Evolutionary conservation across 768 basidiomycete genomes (phyloP).

Genomic region (Cystobasidium onofrii): DNA sequence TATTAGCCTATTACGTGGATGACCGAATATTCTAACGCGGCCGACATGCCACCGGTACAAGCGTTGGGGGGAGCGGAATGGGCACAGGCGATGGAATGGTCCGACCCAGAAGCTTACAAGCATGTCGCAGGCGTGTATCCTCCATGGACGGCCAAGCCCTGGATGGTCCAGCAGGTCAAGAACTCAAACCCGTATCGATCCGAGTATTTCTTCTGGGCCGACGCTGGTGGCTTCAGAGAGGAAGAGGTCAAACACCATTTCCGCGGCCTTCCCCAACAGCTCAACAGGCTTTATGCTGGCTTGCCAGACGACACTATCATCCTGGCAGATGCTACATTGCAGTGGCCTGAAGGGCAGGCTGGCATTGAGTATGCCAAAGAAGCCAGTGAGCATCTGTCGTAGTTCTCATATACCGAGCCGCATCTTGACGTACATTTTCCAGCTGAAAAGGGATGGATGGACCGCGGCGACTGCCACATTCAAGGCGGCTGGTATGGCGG

Average conservation of each 20-base stretch:
- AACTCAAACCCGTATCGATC: slow-evolving; percentile 34
- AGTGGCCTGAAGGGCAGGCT: slow-evolving; percentile 24
- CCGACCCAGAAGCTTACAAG: slow-evolving; percentile 36
- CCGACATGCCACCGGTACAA: slow-evolving; percentile 38
- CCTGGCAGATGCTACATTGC: slow-evolving; percentile 32
- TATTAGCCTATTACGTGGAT: slow-evolving; percentile 35
- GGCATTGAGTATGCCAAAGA: slow-evolving; percentile 29
- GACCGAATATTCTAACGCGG: slow-evolving; percentile 32
- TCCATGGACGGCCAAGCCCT: slow-evolving; percentile 41
- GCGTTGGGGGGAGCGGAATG: slow-evolving; percentile 35
- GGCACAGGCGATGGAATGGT: slow-evolving; percentile 34
- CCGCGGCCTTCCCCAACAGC: slow-evolving; percentile 18
- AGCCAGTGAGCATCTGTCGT: slow-evolving; percentile 16
- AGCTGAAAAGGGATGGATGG: slow-evolving; percentile 24
- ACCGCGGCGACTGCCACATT: slow-evolving; percentile 34
- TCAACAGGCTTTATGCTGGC: slow-evolving; percentile 27
- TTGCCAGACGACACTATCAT: slow-evolving; percentile 38
- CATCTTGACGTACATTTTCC: neutral
- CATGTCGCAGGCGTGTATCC: slow-evolving; percentile 40
- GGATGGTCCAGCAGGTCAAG: slow-evolving; percentile 38
- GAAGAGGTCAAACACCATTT: slow-evolving; percentile 32
- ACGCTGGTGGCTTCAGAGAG: slow-evolving; percentile 39
- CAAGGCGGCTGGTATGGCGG: slow-evolving; percentile 42
- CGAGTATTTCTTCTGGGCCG: slow-evolving; percentile 41
- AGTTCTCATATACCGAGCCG: too few relatives aligned